Conservation (phyloP, 768 basidiomycete genomes). For the Calocybe gangraenosa region DNA sequence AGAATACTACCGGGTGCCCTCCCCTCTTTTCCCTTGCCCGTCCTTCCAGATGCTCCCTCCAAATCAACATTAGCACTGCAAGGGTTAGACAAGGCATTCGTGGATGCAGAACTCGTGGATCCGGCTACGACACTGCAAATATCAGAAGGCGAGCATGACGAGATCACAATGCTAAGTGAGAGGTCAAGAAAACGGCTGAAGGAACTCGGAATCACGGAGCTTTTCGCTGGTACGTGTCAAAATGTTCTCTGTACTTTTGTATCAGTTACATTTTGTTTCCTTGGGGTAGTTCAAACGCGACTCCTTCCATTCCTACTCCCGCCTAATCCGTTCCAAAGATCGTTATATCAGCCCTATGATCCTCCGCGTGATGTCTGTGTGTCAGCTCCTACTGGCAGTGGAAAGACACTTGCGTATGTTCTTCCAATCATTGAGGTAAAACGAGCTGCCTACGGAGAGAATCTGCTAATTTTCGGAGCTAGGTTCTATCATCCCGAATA, state of each 20-base stretch:
- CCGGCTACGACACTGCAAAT: conserved; percentile 45
- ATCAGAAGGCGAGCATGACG: conserved; percentile 33
- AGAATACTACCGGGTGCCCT: conserved; percentile 32
- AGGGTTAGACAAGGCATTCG: conserved; percentile 71
- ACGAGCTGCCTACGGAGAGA: neutral
- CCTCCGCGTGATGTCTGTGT: conserved; percentile 83
- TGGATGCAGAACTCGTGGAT: conserved; percentile 67
- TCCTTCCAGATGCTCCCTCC: conserved; percentile 64
- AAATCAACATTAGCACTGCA: conserved; percentile 69
- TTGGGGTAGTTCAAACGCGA: conserved; percentile 73
- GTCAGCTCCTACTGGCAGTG: conserved; percentile 96
- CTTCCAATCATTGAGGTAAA: conserved; percentile 85
- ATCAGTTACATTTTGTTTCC: conserved; percentile 1
- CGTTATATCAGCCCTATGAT: conserved; percentile 62
- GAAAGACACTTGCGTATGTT: conserved; percentile 96
- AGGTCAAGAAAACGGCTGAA: conserved; percentile 58
- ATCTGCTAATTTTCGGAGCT: conserved; percentile 1
- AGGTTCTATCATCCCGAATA: conserved; percentile 71
- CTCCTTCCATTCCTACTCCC: conserved; percentile 80
- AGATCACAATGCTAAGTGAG: conserved; percentile 49
- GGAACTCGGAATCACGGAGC: conserved; percentile 77
- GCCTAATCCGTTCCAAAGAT: conserved; percentile 29
- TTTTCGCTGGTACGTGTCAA: conserved; percentile 74
- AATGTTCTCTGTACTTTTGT: neutral
- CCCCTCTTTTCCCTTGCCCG: conserved; percentile 67